A percentile compares a stretch with the other conserved stretches of the same genome.
Conservation (phyloP, 305 asterid genomes). For the Solanum chacoense region DNA sequence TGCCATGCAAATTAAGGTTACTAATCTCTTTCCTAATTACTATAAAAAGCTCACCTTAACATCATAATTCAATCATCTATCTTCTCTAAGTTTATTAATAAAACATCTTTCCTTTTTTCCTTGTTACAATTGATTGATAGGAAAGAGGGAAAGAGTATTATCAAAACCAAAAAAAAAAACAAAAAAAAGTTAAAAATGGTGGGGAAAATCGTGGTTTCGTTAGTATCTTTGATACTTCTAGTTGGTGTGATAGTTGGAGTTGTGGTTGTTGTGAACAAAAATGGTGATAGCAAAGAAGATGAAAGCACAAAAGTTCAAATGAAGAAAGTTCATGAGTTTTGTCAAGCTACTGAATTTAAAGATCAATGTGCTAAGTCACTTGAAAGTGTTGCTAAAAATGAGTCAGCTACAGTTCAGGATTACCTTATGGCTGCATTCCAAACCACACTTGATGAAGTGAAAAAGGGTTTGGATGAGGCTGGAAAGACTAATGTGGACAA, state of each 20-base stretch:
- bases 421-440: slow-evolving; percentile 34
- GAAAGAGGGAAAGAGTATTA: neutral
- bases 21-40: neutral
- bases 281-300: neutral
- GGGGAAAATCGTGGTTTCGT: neutral
- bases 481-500: slow-evolving; percentile 17
- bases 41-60: neutral
- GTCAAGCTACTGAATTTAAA: slow-evolving; percentile 36
- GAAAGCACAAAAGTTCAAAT: slow-evolving; percentile 5
- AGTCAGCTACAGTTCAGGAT: slow-evolving; percentile 42
- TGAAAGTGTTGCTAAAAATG: slow-evolving; percentile 25
- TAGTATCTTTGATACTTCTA: neutral
- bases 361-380: slow-evolving; percentile 42
- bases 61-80: neutral
- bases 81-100: neutral
- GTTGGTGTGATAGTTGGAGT: slow-evolving; percentile 13
- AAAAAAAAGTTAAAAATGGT: neutral
- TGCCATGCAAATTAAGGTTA: slow-evolving; percentile 2
- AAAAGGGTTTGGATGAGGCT: slow-evolving; percentile 21
- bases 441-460: slow-evolving; percentile 25
- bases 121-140: neutral
- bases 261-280: slow-evolving; percentile 20
- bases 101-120: slow-evolving; percentile 4
- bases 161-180: neutral
- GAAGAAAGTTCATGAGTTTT: slow-evolving; percentile 41